Base-by-base conservation (phyloP, 768 basidiomycete species). In the Amanita polypyramis region DNA sequence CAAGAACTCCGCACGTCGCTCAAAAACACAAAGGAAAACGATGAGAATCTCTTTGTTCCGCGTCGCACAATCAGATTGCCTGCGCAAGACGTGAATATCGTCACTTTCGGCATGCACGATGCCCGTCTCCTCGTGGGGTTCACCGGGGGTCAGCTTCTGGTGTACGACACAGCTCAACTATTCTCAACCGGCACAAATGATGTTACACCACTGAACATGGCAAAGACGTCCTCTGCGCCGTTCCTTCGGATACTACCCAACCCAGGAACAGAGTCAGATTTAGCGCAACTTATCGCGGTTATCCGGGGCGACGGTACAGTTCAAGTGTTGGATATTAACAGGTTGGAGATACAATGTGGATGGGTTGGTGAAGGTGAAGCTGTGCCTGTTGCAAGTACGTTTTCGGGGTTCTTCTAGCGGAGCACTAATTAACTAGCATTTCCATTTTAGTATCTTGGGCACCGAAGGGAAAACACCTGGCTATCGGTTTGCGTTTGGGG, bases 381-480 rank as follows among this genome's bases (percentile, higher is more conserved):
- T 23, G 70, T 68, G 25, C 81, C 82, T 1, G 73, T 74, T 7
- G 73, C 80, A 50, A 69, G 85, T 86, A 47, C 50, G 81, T 68
- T 11, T 39, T 23, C 25, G 14, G 8, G 52, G 7, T 35, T 10
- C 50, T 49, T 4, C 25, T 35, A 52, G 32, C 42, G 19, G 43
- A 27, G 23, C 4, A 2, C 39, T 45, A 38, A 29, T 47, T 53
- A 20, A 39, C 17, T 21, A 55, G 50, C 54, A 30, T 45, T 7
- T 19, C n/a, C 45, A 9, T 38, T 45, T 9, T 49, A 90, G 88
- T 82, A 7, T 76, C 83, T 10, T 91, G 88, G 87, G 90, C 87
- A 2, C 84, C 87, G 1, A 88, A 87, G 60, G 88, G 87, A 38
- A 91, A 87, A 58, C 87, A 90, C 48, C 69, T 91, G 35, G 85